Evolutionary conservation across 2,329 filamentous ascomycete genomes (phyloP), one percentile per base, ranked within the genome.

Genomic region (Botryotinia globosa): DNA sequence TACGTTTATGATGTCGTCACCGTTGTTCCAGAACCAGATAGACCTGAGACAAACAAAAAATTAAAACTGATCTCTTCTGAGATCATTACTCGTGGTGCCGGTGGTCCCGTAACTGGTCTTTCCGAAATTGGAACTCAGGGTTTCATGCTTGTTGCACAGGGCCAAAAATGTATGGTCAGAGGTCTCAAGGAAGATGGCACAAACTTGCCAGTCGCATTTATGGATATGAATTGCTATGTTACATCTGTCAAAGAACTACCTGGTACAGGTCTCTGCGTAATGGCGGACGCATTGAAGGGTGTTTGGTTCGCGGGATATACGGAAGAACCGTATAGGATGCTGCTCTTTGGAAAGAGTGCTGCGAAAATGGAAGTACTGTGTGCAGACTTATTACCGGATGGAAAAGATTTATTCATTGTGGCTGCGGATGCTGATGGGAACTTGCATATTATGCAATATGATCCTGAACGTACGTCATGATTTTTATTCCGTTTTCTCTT

Each of bases 241-340:
- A 93, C 90, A 3, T 89, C 91, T n/a, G 88, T 94, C 71, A 96
- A 94, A 79, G 93, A 94, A 78, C 86, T 99, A 29, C 90, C 90
- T 5, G 90, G 91, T 1, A 97, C 94, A 0, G 94, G 95, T 0
- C 86, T 99, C 80, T 94, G 93, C 79, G 86, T 97, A 18, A 90
- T 98, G 83, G 92, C 93, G 0, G 96, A 99, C 83, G 93, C 92
- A 0, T 90, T 96, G 80, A 97, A 97, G 83, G 96, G 96, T 0
- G 86, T 98, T 3, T 98, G 96, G 94, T 97, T 99, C 77, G 92
- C 93, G 0, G 96, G 96, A 0, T 99, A 98, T 80, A 96, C 93
- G 14, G 95, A 99, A 83, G 96, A 98, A 79, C 96, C 96, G 0
- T 99, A 98, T 81, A 94, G 92, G 77, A 94, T 99, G 89, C 92